A percentile compares a stretch with the other conserved stretches of the same genome.
phyloP scores from a whole-genome alignment of 345 rosid species.

The Erucastrum elatum region DNA sequence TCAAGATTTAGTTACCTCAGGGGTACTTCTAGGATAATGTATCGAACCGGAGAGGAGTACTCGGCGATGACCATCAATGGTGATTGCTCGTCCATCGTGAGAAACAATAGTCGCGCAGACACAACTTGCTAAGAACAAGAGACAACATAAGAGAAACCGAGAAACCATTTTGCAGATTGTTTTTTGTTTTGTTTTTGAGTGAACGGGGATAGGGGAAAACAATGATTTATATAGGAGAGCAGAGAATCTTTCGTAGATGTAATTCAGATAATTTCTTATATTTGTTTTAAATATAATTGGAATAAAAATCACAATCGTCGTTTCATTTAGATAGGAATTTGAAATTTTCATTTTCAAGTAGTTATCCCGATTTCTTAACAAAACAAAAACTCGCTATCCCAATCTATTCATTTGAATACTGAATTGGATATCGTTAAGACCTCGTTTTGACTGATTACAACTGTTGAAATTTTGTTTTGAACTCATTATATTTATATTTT shows the following conservation, averaged over 20 bases:
- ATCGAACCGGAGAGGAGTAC: slow-evolving; percentile 50
- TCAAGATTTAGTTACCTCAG: slow-evolving; percentile 33
- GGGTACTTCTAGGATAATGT: slow-evolving; percentile 57
- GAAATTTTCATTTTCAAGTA: too few relatives aligned
- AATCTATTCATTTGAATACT: too few relatives aligned
- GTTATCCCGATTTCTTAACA: too few relatives aligned
- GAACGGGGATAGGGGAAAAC: background rate
- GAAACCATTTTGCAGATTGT: slow-evolving; percentile 16
- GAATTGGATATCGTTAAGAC: too few relatives aligned
- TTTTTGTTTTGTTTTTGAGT: background rate
- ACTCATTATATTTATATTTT: too few relatives aligned
- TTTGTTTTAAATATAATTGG: background rate
- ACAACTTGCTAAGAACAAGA: slow-evolving; percentile 3
- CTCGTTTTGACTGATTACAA: too few relatives aligned
- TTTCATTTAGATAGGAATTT: background rate
- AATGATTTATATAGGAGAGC: background rate
- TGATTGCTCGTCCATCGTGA: slow-evolving; percentile 46
- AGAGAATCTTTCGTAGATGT: background rate
- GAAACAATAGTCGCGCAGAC: slow-evolving; percentile 27
- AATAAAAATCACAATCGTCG: background rate
- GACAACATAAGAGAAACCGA: background rate
- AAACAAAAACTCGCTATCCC: too few relatives aligned
- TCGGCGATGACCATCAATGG: slow-evolving; percentile 52
- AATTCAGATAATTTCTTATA: background rate
- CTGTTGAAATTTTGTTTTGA: too few relatives aligned